Percentiles rank a stretch among this genome's conserved stretches.
These are phyloP conservation scores for Mortierella sp. DNA, from an alignment of 371 early-diverging fungal species.

Conservation along the genomic window DNA sequence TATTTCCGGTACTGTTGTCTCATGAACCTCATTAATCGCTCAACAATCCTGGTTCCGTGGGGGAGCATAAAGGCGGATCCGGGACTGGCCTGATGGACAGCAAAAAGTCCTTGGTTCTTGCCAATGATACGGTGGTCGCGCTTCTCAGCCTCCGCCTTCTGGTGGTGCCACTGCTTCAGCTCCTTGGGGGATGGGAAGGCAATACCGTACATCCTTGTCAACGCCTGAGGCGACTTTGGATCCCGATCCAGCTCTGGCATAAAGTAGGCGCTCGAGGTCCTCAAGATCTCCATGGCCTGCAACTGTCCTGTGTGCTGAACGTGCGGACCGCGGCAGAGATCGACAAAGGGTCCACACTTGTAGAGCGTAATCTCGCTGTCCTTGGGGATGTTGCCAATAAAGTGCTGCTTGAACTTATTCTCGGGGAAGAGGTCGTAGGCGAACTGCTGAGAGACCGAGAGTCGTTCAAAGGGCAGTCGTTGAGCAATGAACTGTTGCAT, in stretches of 20 bases:
- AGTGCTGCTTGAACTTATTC: conserved; percentile 87
- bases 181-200: conserved; percentile 55
- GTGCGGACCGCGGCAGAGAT: conserved; percentile 95
- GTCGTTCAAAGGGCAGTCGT: conserved; percentile 87
- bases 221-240: conserved; percentile 50
- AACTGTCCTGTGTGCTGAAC: conserved; percentile 85
- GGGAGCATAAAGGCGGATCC: conserved; percentile 97
- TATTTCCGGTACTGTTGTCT: conserved; percentile 87
- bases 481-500: conserved; percentile 63
- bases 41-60: conserved; percentile 92
- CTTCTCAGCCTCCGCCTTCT: conserved; percentile 87
- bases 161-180: conserved; percentile 60
- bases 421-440: conserved; percentile 87
- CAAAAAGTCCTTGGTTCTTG: conserved; percentile 67
- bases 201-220: conserved; percentile 64
- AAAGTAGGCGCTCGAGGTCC: conserved; percentile 91
- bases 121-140: conserved; percentile 99
- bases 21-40: conserved; percentile 79
- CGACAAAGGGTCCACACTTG: conserved; percentile 90
- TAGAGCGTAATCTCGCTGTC: conserved; percentile 90
- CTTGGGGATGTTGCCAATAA: conserved; percentile 79
- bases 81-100: conserved; percentile 87
- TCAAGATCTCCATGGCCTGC: conserved; percentile 84
- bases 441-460: conserved; percentile 81
- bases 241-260: conserved; percentile 57